Percentiles rank a stretch among this genome's conserved stretches.
These are phyloP conservation scores for Agmasoma carcini DNA, from an alignment of 371 early-diverging fungal species.

Conservation along the genomic window DNA sequence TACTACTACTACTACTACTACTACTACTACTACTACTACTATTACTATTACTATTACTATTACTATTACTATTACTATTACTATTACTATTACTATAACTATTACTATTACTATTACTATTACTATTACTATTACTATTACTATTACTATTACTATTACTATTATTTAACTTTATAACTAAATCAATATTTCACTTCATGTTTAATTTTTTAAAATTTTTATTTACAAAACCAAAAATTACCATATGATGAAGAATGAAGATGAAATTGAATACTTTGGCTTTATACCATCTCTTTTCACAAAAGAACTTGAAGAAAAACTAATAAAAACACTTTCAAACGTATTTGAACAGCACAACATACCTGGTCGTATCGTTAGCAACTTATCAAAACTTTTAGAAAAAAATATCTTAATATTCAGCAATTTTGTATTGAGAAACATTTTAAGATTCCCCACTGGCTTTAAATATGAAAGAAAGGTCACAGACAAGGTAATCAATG, in stretches of 20 bases:
- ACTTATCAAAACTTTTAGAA: constrained; percentile 16
- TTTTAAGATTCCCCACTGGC: constrained; percentile 46
- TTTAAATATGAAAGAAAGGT: constrained; percentile 47
- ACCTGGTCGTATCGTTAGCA: too few species aligned
- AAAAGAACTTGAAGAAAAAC: constrained; percentile 35
- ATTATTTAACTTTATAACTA: too few species aligned
- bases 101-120: too few species aligned
- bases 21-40: too few species aligned
- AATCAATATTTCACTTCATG: not conserved
- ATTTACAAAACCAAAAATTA: too few species aligned
- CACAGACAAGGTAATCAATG: constrained; percentile 15
- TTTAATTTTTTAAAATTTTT: not conserved
- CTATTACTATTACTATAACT: too few species aligned
- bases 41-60: too few species aligned
- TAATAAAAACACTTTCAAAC: constrained; percentile 3
- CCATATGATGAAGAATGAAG: constrained; percentile 34
- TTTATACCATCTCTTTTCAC: constrained; percentile 46
- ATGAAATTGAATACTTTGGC: constrained; percentile 51
- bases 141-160: too few species aligned
- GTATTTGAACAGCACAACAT: not conserved
- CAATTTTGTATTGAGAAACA: constrained; percentile 47
- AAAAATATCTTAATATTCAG: constrained; percentile 50
- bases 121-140: too few species aligned
- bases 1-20: too few species aligned
- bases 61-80: too few species aligned